Percentiles rank a stretch among this genome's conserved stretches.
Evolutionary conservation across 768 basidiomycete species (phyloP).

Genomic region (Boletales sp.): DNA sequence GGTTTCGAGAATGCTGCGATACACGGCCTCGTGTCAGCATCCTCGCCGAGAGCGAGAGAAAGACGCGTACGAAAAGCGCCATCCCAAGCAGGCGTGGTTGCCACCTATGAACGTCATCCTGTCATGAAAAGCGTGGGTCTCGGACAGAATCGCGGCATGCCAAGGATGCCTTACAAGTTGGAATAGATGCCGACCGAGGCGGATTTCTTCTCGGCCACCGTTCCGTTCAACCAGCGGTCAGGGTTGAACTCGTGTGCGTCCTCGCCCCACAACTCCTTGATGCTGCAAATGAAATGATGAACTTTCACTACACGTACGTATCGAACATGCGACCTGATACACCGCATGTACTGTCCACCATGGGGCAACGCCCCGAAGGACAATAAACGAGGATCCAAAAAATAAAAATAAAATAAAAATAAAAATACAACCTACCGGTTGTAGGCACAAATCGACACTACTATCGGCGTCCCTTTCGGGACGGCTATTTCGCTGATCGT

Average conservation of each 20-base stretch:
- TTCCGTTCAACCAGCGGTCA: constrained; percentile 21
- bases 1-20: constrained; percentile 42
- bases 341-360: too few relatives aligned
- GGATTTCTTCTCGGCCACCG: constrained; percentile 11
- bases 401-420: too few relatives aligned
- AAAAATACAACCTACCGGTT: too few relatives aligned
- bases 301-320: too few relatives aligned
- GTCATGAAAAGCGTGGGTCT: not conserved
- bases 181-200: constrained; percentile 25
- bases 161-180: constrained; percentile 17
- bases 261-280: constrained; percentile 27
- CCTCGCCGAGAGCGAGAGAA: not conserved
- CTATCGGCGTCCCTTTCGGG: too few relatives aligned
- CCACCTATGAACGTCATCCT: constrained; percentile 31
- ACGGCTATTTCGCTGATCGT: too few relatives aligned
- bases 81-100: constrained; percentile 23
- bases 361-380: too few relatives aligned
- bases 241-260: constrained; percentile 30
- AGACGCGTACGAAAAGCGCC: constrained; percentile 28
- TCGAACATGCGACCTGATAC: too few relatives aligned
- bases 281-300: constrained; percentile 6
- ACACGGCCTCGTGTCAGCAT: too few relatives aligned
- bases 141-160: too few relatives aligned
- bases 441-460: too few relatives aligned
- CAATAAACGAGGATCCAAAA: too few relatives aligned